These are phyloP conservation scores for Naganishia sp. DNA, from an alignment of 1,284 basidiomycete genomes.

Conservation along the genomic window DNA sequence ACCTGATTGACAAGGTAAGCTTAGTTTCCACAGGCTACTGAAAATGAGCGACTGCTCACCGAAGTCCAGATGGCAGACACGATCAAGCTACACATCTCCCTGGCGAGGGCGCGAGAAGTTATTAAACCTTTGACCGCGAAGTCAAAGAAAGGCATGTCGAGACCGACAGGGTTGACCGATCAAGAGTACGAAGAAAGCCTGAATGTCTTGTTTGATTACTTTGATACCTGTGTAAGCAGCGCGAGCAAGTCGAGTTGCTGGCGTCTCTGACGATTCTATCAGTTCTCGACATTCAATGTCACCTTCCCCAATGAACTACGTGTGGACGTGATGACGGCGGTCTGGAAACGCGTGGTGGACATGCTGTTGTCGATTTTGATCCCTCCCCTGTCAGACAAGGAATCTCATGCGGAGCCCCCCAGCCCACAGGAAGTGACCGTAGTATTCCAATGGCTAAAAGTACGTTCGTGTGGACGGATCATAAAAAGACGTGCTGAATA, in stretches of 20 bases:
- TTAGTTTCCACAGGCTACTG: not conserved
- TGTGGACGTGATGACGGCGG: slow-evolving; percentile 40
- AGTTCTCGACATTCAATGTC: slow-evolving; percentile 50
- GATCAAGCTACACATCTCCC: slow-evolving; percentile 40
- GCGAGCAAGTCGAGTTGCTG: not conserved
- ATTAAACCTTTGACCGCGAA: slow-evolving; percentile 45
- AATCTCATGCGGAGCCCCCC: slow-evolving; percentile 35
- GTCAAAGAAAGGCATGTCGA: slow-evolving; percentile 41
- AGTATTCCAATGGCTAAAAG: slow-evolving; percentile 51
- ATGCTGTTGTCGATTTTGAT: slow-evolving; percentile 49
- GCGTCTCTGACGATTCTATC: not conserved
- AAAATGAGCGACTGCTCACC: not conserved
- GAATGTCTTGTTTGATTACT: slow-evolving; percentile 47
- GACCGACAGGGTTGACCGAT: slow-evolving; percentile 37
- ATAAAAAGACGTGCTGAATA: not conserved
- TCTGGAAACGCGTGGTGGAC: slow-evolving; percentile 49
- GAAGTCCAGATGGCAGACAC: slow-evolving; percentile 43
- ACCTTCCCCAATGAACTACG: slow-evolving; percentile 42
- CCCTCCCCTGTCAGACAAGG: slow-evolving; percentile 49
- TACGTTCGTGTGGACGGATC: not conserved
- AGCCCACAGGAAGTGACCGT: slow-evolving; percentile 44
- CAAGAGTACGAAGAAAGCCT: slow-evolving; percentile 47
- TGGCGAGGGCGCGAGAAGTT: slow-evolving; percentile 36
- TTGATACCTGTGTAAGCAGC: slow-evolving; percentile 49
- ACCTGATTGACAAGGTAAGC: slow-evolving; percentile 43